Conservation (phyloP, 2,329 filamentous ascomycete species). For the Diaporthe eres region DNA sequence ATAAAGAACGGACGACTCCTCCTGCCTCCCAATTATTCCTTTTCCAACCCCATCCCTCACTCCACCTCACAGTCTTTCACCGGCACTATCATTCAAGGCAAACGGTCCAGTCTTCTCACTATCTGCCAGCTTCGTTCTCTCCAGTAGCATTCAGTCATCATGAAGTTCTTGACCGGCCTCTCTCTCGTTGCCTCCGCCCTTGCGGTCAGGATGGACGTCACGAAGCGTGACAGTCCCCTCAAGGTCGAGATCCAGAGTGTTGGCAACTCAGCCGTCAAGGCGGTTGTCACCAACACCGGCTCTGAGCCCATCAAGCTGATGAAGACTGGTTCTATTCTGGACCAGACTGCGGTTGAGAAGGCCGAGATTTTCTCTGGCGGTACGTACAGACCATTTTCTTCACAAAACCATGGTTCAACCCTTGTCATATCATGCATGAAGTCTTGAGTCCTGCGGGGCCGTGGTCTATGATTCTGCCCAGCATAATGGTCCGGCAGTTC, state of each 20-base stretch:
- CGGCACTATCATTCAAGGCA: slow-evolving; percentile 2
- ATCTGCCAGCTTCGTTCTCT: background rate
- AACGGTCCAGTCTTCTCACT: background rate
- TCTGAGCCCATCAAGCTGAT: slow-evolving; percentile 64
- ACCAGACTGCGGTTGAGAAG: slow-evolving; percentile 67
- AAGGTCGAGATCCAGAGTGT: slow-evolving; percentile 62
- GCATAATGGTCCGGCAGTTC: background rate
- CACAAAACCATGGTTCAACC: background rate
- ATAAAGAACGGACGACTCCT: background rate
- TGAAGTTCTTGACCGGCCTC: slow-evolving; percentile 57
- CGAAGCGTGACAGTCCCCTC: slow-evolving; percentile 55
- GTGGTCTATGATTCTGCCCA: slow-evolving; percentile 19
- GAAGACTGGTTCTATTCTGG: slow-evolving; percentile 68
- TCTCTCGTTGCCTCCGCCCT: slow-evolving; percentile 52
- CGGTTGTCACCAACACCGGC: slow-evolving; percentile 67
- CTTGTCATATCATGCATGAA: background rate
- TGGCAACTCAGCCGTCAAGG: slow-evolving; percentile 68
- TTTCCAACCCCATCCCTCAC: background rate
- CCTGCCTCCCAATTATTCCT: accelerated
- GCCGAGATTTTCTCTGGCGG: slow-evolving; percentile 63
- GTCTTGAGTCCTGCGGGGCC: background rate
- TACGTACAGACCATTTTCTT: slow-evolving; percentile 48
- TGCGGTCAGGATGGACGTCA: slow-evolving; percentile 41
- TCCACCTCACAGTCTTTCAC: slow-evolving; percentile 1
- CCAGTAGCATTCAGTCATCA: slow-evolving; percentile 45